Percentiles rank a stretch among this genome's conserved stretches.
Conservation (phyloP, 2,329 filamentous ascomycete species). For the Madurella fahalii region DNA sequence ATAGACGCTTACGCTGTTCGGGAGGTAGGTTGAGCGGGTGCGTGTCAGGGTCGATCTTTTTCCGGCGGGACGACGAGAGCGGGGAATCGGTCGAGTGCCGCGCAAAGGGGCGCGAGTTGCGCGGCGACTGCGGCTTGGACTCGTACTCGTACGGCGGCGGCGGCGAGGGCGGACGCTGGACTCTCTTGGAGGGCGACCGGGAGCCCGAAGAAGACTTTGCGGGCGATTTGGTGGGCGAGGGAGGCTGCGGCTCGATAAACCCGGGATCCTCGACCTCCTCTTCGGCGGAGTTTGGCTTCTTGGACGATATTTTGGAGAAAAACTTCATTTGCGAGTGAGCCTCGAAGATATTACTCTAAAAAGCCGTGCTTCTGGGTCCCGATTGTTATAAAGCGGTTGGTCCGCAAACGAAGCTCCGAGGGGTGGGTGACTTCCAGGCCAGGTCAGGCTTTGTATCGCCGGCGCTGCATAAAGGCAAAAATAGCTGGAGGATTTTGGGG, state of each 20-base stretch:
- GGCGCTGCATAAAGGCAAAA: conserved; percentile 25
- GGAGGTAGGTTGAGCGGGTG: conserved; percentile 89
- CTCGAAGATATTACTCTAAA: conserved; percentile 17
- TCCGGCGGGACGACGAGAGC: conserved; percentile 40
- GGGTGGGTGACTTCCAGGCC: conserved; percentile 24
- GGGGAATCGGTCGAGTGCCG: conserved; percentile 48
- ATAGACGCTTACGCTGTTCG: conserved; percentile 77
- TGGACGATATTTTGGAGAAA: conserved; percentile 46
- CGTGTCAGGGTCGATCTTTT: conserved; percentile 62
- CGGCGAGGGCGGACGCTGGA: conserved; percentile 31
- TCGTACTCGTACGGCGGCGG: conserved; percentile 27
- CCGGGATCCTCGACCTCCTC: conserved; percentile 32
- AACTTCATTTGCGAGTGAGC: conserved; percentile 45
- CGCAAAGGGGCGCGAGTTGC: conserved; percentile 36
- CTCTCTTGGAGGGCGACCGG: conserved; percentile 35
- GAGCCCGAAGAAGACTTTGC: conserved; percentile 22
- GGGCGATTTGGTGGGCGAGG: conserved; percentile 30
- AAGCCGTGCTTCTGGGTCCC: conserved; percentile 16
- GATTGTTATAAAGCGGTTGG: conserved; percentile 25
- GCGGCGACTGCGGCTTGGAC: conserved; percentile 33
- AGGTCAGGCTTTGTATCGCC: conserved; percentile 26
- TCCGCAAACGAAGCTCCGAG: conserved; percentile 18
- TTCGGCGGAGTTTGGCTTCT: conserved; percentile 37
- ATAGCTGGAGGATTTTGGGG: conserved; percentile 15
- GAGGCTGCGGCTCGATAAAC: conserved; percentile 27